Evolutionary conservation across 202 grass and related monocot genomes (phyloP), one percentile per base, ranked within the genome.

Genomic region (Zizania palustris): DNA sequence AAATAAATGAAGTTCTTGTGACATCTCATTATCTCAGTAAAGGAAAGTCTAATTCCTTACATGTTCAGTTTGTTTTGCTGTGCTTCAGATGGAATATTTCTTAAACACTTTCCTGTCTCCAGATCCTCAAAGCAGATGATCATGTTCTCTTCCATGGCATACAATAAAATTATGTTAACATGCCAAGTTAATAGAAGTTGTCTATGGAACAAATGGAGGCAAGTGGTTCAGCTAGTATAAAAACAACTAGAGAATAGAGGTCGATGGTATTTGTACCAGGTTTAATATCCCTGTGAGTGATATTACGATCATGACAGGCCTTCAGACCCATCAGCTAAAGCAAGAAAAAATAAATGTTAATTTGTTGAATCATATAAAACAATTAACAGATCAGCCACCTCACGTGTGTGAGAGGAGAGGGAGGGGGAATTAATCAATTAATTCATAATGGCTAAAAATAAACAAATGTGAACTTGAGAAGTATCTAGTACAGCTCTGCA

Each of bases 201-300:
- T 77, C 43, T 64, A 45, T 19, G 53, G 5, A 76, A 61, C 28
- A 50, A 51, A 18, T n/a, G 67, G 5, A 18, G 18, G 56, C 16
- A 65, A 76, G 43, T 11, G 7, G 48, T 60, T 77, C 7, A 56
- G 54, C 38, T 65, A 60, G 34, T 67, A 62, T 11, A 46, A 81
- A 89, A 75, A 48, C 5, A 69, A 80, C 7, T 53, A 72, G 11
- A 69, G 11, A 53, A 74, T 65, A 70, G 36, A 73, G 65, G 56
- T 36, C 3, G 63, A 65, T 76, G 38, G 58, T 8, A 84, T 75
- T 58, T 75, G 64, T 92, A 94, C 95, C 95, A 92, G 95, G 95
- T 76, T 98, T 98, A 73, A 98, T 92, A 75, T 98, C 95, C 86
- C 95, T 90, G 83, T 94, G 95, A 87, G 89, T 98, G 68, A 94